A percentile compares a stretch with the other conserved stretches of the same genome.
phyloP scores from a whole-genome alignment of 352 stramenopile genomes.

The Phytophthora colocasiae region DNA sequence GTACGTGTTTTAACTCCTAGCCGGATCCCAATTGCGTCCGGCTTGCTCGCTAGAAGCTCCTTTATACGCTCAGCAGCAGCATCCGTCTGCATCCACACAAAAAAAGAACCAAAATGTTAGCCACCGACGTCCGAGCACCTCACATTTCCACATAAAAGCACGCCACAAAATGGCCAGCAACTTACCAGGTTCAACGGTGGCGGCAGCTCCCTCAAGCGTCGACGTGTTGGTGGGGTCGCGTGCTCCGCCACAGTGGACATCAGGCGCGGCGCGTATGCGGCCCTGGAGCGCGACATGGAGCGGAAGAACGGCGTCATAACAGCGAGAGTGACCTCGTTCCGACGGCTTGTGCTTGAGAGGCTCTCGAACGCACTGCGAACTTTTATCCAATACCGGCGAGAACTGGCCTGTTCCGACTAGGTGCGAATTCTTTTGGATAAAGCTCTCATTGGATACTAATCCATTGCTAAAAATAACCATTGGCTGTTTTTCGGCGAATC shows the following conservation, averaged over 20 bases:
- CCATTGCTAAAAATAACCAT: not conserved
- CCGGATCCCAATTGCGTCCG: conserved; percentile 94
- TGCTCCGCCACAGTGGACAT: conserved; percentile 56
- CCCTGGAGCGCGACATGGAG: conserved; percentile 28
- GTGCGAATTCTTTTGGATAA: conserved; percentile 12
- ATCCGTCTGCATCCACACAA: conserved; percentile 89
- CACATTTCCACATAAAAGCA: conserved; percentile 9
- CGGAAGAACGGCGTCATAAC: conserved; percentile 47
- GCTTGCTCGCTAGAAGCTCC: conserved; percentile 85
- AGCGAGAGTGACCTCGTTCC: conserved; percentile 3
- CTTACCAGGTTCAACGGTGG: conserved; percentile 79
- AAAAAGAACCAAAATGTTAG: too few species aligned
- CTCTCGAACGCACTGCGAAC: conserved; percentile 23
- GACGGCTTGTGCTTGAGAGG: conserved; percentile 20
- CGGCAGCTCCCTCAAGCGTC: conserved; percentile 72
- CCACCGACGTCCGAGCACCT: not conserved
- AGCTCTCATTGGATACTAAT: conserved; percentile 4
- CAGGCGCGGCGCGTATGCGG: conserved; percentile 14
- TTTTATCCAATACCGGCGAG: conserved; percentile 12
- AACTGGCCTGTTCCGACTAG: conserved; percentile 16
- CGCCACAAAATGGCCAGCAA: not conserved
- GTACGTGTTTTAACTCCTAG: conserved; percentile 95
- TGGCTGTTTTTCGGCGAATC: conserved; percentile 22
- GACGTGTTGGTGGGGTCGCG: conserved; percentile 46
- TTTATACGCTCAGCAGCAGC: conserved; percentile 89